A percentile compares a stretch with the other conserved stretches of the same genome.
These are phyloP conservation scores for Amylostereum chailletii DNA, from an alignment of 1,284 basidiomycete genomes.

Conservation along the genomic window DNA sequence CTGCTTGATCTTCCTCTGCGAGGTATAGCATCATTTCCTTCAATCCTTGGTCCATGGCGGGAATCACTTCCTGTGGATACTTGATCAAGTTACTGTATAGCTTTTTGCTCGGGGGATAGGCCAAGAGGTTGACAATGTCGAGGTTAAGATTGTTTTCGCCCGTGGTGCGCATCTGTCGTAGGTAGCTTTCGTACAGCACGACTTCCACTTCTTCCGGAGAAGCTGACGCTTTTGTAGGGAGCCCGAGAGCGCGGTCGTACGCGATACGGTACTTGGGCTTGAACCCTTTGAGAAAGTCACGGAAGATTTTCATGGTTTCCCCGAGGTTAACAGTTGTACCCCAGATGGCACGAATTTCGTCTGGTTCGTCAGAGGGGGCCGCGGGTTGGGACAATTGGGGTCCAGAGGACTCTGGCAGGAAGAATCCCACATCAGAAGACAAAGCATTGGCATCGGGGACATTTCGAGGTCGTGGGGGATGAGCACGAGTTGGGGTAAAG, in stretches of 20 bases:
- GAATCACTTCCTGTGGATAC: conserved; percentile 95
- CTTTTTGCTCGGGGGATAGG: conserved; percentile 82
- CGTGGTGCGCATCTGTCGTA: conserved; percentile 83
- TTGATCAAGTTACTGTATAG: conserved; percentile 75
- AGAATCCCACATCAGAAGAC: conserved; percentile 50
- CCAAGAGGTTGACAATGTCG: conserved; percentile 81
- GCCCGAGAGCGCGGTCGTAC: conserved; percentile 61
- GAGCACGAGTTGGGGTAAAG: conserved; percentile 46
- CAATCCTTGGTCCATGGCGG: conserved; percentile 93
- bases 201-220: conserved; percentile 63
- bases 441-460: conserved; percentile 26
- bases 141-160: conserved; percentile 91
- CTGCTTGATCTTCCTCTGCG: conserved; percentile 70
- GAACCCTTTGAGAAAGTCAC: conserved; percentile 85
- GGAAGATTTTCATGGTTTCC: conserved; percentile 88
- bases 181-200: conserved; percentile 73
- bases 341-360: conserved; percentile 90
- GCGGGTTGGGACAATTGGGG: conserved; percentile 55
- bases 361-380: conserved; percentile 53
- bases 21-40: conserved; percentile 85
- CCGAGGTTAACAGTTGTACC: conserved; percentile 90
- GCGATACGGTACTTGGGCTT: conserved; percentile 87
- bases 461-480: conserved; percentile 26
- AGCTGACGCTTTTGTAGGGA: conserved; percentile 45
- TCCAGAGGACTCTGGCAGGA: conserved; percentile 55